Percentiles rank a stretch among this genome's conserved stretches.
Evolutionary conservation across 768 basidiomycete genomes (phyloP).

Genomic region (Coprinopsis sp.): DNA sequence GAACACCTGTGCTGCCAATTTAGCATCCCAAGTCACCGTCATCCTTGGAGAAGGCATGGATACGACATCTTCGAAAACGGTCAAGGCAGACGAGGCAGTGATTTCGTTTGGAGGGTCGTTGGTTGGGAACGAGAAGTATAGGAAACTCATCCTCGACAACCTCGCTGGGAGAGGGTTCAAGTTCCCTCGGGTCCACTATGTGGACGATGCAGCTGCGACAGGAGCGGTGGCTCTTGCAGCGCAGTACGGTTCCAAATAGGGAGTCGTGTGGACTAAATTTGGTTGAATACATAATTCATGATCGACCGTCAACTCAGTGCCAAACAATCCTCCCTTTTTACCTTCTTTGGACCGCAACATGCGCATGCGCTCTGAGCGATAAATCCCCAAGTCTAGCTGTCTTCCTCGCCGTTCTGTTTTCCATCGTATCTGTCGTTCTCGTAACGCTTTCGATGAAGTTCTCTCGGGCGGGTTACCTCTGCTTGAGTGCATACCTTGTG

Average conservation of each 20-base stretch:
- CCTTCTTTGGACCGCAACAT: no score
- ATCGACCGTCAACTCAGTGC: background rate
- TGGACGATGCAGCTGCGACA: conserved; percentile 62
- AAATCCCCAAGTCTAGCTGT: background rate
- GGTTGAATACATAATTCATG: background rate
- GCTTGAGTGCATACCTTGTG: conserved; percentile 30
- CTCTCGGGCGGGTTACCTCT: conserved; percentile 18
- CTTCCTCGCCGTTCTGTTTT: background rate
- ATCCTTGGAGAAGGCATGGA: conserved; percentile 39
- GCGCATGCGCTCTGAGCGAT: no score
- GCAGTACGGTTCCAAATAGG: conserved; percentile 9
- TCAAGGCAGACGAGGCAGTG: conserved; percentile 53
- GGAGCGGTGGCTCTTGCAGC: conserved; percentile 59
- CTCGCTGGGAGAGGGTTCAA: conserved; percentile 54
- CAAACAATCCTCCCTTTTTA: no score
- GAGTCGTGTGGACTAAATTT: background rate
- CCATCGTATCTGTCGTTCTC: background rate
- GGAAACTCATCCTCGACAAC: conserved; percentile 50
- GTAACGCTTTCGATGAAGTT: background rate
- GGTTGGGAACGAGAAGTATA: conserved; percentile 57
- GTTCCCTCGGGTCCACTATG: conserved; percentile 61
- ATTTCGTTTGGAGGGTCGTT: conserved; percentile 80
- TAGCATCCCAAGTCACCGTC: conserved; percentile 56
- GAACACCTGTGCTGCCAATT: conserved; percentile 41
- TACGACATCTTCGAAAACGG: conserved; percentile 26